Base-by-base conservation (phyloP, 148 eudicot genomes). In the Heliosperma pusillum region DNA sequence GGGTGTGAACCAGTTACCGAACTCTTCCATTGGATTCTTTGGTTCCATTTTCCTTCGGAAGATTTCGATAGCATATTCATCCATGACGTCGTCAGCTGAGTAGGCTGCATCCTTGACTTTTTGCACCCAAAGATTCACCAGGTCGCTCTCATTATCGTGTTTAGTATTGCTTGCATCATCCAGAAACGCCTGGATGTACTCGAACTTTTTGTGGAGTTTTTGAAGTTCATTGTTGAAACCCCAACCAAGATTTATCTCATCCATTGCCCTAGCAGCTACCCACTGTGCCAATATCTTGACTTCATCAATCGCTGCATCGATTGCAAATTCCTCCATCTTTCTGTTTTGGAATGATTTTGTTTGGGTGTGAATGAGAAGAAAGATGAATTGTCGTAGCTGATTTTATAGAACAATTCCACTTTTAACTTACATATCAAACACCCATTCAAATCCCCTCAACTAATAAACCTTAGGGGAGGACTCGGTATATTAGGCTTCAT, bases 61-160 rank as follows among this genome's bases (percentile, higher is more conserved):
- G 33, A 73, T 73, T 61, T 73, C 67, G 17, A 33, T 59, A 0
- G 56, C 19, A 7, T 73, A 73, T 5, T 73, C 76, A 44, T 73
- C 67, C 56, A 73, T 36, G 11, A 59, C n/a, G 17, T 60, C 30
- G 13, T 42, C 76, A 8, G 76, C 57, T 2, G 13, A 60, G 22
- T 36, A 72, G 3, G 66, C 10, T 1, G 26, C 12, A 3, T 58
- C 52, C 29, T 57, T 58, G 29, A 58, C 67, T 33, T 42, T 22
- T 42, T 73, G 12, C 6, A 73, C 55, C 76, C 76, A 73, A 11
- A 3, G 16, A 7, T 73, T 61, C 17, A 50, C 73, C 53, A 60
- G 67, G 10, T 5, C 2, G 17, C 52, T 58, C 42, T 70, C 22
- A 16, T 47, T 7, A 3, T 13, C 71, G 6, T 70, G 3, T 13